A percentile compares a stretch with the other conserved stretches of the same genome.
phyloP scores from a whole-genome alignment of 140 eudicot species.

The Flaveria floridana region DNA sequence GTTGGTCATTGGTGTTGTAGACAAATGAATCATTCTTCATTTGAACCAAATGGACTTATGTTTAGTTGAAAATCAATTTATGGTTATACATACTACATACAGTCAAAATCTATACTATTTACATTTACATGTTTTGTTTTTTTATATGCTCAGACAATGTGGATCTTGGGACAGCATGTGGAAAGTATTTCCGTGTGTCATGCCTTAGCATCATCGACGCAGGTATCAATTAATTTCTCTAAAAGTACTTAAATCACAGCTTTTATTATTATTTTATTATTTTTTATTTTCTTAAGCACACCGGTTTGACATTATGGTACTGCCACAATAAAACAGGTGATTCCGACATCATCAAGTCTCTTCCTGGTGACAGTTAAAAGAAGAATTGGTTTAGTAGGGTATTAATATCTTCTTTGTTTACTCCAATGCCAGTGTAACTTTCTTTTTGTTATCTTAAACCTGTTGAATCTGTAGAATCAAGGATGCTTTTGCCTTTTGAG shows the following conservation, averaged over 20 bases:
- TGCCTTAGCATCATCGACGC: slow-evolving; percentile 47
- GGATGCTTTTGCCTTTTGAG: slow-evolving; percentile 31
- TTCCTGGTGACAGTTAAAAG: slow-evolving; percentile 31
- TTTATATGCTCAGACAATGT: slow-evolving; percentile 33
- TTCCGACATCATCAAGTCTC: slow-evolving; percentile 39
- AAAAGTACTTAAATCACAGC: neutral
- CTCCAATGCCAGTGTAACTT: slow-evolving; percentile 25
- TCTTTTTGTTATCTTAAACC: slow-evolving; percentile 30
- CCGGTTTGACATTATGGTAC: neutral
- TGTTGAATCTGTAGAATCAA: slow-evolving; percentile 38
- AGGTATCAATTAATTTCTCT: slow-evolving; percentile 17
- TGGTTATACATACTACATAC: neutral
- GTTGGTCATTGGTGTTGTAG: neutral
- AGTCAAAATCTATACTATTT: neutral
- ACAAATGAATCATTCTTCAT: neutral
- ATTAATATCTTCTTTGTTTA: slow-evolving; percentile 17
- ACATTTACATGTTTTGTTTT: neutral
- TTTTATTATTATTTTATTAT: neutral
- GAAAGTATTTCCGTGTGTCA: slow-evolving; percentile 48
- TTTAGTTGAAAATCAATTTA: neutral
- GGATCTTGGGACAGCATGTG: slow-evolving; percentile 49
- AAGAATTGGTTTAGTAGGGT: slow-evolving; percentile 13
- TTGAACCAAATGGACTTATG: neutral
- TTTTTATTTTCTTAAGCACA: neutral
- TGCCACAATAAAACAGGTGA: slow-evolving; percentile 23